A percentile compares a stretch with the other conserved stretches of the same genome.
Conservation (phyloP, 352 stramenopile species). For the Pythium insidiosum region DNA sequence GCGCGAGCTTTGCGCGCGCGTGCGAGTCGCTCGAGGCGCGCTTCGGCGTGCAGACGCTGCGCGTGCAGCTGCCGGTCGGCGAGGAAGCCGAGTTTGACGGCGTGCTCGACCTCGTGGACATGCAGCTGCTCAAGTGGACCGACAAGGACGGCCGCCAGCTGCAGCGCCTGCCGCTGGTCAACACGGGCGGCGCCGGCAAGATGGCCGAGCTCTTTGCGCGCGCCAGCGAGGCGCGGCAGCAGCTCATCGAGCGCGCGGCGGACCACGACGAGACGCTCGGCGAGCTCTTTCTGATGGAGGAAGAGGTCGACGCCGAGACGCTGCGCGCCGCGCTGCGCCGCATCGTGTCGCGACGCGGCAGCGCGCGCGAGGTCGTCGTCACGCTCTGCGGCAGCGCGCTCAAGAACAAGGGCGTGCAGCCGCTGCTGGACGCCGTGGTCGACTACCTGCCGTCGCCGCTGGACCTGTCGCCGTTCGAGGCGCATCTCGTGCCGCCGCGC, state of each 20-base stretch:
- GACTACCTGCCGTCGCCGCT: slow-evolving; percentile 95
- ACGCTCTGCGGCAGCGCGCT: slow-evolving; percentile 57
- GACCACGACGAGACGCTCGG: slow-evolving; percentile 69
- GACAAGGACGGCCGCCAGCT: slow-evolving; percentile 52
- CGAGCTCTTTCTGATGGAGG: slow-evolving; percentile 70
- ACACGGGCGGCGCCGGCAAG: slow-evolving; percentile 18
- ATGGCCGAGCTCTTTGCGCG: slow-evolving; percentile 47
- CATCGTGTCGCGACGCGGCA: slow-evolving; percentile 44
- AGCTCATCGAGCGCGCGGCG: slow-evolving; percentile 52
- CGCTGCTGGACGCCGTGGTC: slow-evolving; percentile 96
- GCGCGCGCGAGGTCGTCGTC: slow-evolving; percentile 33
- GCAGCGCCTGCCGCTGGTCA: slow-evolving; percentile 38
- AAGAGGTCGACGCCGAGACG: slow-evolving; percentile 36
- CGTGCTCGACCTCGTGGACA: slow-evolving; percentile 56
- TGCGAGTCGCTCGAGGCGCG: slow-evolving; percentile 64
- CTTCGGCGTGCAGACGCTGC: slow-evolving; percentile 51
- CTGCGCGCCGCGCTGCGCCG: slow-evolving; percentile 49
- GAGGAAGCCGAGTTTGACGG: slow-evolving; percentile 58
- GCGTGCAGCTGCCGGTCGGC: slow-evolving; percentile 55
- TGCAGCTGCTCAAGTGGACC: slow-evolving; percentile 59
- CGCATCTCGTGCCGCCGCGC: slow-evolving; percentile 27
- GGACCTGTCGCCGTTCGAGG: slow-evolving; percentile 74
- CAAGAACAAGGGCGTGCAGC: slow-evolving; percentile 92
- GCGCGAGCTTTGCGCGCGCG: slow-evolving; percentile 89
- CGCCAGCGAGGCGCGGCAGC: slow-evolving; percentile 30